Conservation (phyloP, 83 land plant genomes). For the Thuja plicata region DNA sequence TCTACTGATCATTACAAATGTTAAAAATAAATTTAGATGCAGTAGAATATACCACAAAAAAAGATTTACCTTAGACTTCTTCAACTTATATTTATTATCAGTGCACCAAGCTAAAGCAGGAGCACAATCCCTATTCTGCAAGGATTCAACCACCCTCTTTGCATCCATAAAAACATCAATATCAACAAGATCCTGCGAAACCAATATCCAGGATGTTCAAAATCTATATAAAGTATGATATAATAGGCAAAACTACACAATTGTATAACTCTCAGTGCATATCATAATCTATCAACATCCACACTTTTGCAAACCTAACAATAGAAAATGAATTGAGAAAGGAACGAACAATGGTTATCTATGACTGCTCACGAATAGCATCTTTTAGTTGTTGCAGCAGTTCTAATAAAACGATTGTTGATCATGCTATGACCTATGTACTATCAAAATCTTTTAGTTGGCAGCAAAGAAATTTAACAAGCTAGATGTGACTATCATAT, state of each 20-base stretch:
- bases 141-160: conserved; percentile 81
- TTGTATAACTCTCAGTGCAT: background rate
- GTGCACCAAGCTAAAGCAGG: conserved; percentile 98
- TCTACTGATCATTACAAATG: background rate
- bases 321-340: background rate
- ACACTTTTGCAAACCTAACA: background rate
- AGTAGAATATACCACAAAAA: background rate
- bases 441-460: background rate
- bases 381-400: background rate
- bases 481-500: background rate
- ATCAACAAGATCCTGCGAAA: conserved; percentile 88
- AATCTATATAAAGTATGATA: background rate
- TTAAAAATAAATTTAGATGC: background rate
- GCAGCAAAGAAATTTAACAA: background rate
- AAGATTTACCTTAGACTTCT: conserved; percentile 84
- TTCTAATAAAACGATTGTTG: background rate
- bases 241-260: background rate
- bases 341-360: background rate
- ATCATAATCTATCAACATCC: background rate
- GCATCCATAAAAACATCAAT: conserved; percentile 96
- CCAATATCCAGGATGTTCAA: background rate
- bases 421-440: background rate
- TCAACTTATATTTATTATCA: conserved; percentile 91
- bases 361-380: background rate
- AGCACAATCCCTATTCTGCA: conserved; percentile 82